Evolutionary conservation across 768 basidiomycete species (phyloP), one percentile per base, ranked within the genome.

Genomic region (Termitomyces sp.): DNA sequence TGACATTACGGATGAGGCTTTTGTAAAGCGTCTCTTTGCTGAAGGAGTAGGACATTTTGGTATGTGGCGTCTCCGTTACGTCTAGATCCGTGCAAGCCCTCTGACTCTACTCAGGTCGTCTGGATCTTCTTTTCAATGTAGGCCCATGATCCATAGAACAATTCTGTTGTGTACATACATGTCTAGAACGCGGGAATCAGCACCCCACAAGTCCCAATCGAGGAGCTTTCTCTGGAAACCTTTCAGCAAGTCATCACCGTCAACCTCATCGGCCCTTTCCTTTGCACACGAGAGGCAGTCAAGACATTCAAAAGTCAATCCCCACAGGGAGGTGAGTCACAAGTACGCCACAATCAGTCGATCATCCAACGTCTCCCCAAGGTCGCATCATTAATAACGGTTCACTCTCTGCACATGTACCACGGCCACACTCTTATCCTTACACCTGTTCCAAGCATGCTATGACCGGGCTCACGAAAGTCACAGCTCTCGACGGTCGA

Each of bases 321-420:
- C 0, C 91, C 93, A 0, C 77, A 77, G 57, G 93, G 92, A 61
- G 91, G 91, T 81, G 64, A 66, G 73, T 67, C 18, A n/a, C 15
- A 27, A 48, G 30, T 45, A 8, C 30, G 30, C 20, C 16, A 45
- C n/a, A 36, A 2, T 36, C 47, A 9, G 36, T 9, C 45, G 18
- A 48, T 44, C 24, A 52, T 11, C 44, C 24, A 50, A 50, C n/a
- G 1, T 16, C 15, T 41, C 33, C 13, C 13, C 11, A 59, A 87
- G 86, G 85, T 2, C 81, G 90, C 20, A 89, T 94, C 61, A 88
- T 95, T 72, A 93, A 93, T 75, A 93, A 94, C 64, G 92, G 91
- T 0, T 89, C 86, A n/a, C 75, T 91, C 24, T 80, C 87, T 1
- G 88, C 89, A 0, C 82, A 87, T 60, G 76, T 82, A 4, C 89